These are phyloP conservation scores for Suhomyces canberraensis DNA, from an alignment of 805 yeast species.

Conservation along the genomic window DNA sequence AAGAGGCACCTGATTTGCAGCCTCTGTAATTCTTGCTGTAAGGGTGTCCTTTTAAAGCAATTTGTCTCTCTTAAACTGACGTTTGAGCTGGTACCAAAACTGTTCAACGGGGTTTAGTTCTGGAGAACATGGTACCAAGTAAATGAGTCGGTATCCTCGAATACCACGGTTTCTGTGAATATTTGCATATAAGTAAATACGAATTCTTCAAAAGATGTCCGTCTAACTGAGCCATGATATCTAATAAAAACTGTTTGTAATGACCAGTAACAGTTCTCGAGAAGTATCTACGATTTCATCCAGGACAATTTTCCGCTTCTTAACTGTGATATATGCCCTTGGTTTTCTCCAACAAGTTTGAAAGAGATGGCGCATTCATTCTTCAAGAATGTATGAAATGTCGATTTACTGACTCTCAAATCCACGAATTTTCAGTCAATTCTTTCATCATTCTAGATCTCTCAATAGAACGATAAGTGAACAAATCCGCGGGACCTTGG, in stretches of 20 bases:
- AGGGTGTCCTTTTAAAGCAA: no score
- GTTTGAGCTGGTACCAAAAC: no score
- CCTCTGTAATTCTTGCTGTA: no score
- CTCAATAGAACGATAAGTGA: background rate
- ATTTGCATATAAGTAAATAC: conserved; percentile 12
- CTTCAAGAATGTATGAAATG: background rate
- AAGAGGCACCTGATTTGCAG: no score
- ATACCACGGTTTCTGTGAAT: conserved; percentile 12
- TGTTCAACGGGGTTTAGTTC: conserved; percentile 13
- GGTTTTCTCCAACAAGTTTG: background rate
- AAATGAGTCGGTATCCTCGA: conserved; percentile 10
- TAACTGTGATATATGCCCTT: conserved; percentile 1
- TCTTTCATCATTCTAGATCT: background rate
- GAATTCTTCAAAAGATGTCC: background rate
- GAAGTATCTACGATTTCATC: conserved; percentile 1
- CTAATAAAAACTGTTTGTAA: conserved; percentile 10
- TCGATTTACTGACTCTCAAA: background rate
- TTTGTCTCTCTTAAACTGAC: no score
- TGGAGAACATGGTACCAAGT: conserved; percentile 13
- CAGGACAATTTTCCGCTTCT: background rate
- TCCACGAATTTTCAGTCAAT: background rate
- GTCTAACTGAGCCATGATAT: conserved; percentile 8
- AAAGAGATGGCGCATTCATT: conserved; percentile 3
- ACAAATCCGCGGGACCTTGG: no score
- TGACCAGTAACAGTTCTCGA: conserved; percentile 10